Percentiles rank a stretch among this genome's conserved stretches.
Evolutionary conservation across 805 yeast species (phyloP).

Genomic region (Candida easanensis): DNA sequence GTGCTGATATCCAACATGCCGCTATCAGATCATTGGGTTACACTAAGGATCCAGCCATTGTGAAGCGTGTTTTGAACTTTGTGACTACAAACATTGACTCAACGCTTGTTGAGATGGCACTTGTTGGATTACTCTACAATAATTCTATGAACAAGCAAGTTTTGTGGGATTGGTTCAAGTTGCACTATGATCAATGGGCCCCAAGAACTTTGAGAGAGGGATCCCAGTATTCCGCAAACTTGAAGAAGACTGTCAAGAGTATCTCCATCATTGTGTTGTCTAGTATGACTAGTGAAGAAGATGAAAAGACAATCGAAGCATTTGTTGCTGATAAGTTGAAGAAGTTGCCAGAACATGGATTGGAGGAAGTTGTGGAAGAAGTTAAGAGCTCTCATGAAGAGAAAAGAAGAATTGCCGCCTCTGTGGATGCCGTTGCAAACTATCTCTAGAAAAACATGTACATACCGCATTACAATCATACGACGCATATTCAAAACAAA

Average conservation of each 20-base stretch:
- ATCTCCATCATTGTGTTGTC: constrained; percentile 34
- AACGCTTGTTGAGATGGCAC: constrained; percentile 50
- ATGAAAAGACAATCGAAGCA: constrained; percentile 23
- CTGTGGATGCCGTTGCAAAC: constrained; percentile 10
- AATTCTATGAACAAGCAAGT: constrained; percentile 32
- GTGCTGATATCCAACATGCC: constrained; percentile 46
- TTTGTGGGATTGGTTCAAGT: constrained; percentile 57
- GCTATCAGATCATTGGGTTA: constrained; percentile 58
- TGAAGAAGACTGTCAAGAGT: constrained; percentile 43
- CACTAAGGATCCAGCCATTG: constrained; percentile 41
- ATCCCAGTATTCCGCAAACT: constrained; percentile 42
- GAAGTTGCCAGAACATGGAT: constrained; percentile 38
- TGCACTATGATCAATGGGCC: constrained; percentile 52
- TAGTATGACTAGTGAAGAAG: constrained; percentile 32
- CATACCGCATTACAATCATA: too few relatives aligned
- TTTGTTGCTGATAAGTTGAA: constrained; percentile 33
- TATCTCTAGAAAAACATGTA: constrained; percentile 6
- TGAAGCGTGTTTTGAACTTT: constrained; percentile 54
- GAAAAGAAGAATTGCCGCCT: constrained; percentile 15
- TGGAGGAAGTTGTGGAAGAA: constrained; percentile 23
- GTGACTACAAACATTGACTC: constrained; percentile 55
- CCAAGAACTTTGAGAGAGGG: constrained; percentile 44
- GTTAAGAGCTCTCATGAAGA: constrained; percentile 14
- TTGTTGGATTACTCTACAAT: constrained; percentile 50
- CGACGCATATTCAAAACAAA: too few relatives aligned